Conservation (phyloP, 1,139 yeast genomes). For the Debaryomycetaceae sp. region DNA sequence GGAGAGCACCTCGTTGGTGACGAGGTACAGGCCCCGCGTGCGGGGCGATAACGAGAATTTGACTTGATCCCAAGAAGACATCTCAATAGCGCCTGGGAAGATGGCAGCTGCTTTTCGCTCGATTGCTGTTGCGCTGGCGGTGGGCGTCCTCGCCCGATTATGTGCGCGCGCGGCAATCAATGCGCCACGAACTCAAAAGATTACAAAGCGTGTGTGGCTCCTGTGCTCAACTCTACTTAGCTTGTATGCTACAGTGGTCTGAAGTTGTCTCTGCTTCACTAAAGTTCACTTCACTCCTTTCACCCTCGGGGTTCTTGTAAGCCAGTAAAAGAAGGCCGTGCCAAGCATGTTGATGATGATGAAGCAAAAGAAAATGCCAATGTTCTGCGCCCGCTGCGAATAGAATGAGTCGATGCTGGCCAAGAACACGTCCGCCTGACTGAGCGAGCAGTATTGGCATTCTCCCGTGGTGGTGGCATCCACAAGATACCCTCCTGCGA, state of each 20-base stretch:
- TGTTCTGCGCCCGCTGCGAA: conserved; percentile 60
- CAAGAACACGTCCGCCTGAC: conserved; percentile 50
- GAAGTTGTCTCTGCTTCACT: no score
- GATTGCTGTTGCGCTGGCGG: no score
- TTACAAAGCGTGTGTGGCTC: no score
- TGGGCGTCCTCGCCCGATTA: no score
- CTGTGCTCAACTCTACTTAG: no score
- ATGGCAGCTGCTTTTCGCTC: no score
- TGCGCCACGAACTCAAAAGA: no score
- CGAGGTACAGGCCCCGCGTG: conserved; percentile 63
- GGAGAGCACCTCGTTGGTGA: conserved; percentile 58
- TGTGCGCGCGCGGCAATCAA: no score
- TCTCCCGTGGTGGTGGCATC: conserved; percentile 27
- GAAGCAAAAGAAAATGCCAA: conserved; percentile 50
- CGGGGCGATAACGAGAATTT: conserved; percentile 55
- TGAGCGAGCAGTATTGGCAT: conserved; percentile 51
- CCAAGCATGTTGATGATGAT: conserved; percentile 50
- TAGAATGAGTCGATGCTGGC: conserved; percentile 35
- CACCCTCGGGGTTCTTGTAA: conserved; percentile 74
- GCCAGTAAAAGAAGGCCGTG: conserved; percentile 61
- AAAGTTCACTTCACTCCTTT: no score
- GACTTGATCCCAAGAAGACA: conserved; percentile 48
- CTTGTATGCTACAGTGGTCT: no score
- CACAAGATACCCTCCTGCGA: conserved; percentile 48
- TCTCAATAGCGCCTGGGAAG: no score